phyloP scores from a whole-genome alignment of 805 yeast species.

The Wickerhamiella vanderwaltii region DNA sequence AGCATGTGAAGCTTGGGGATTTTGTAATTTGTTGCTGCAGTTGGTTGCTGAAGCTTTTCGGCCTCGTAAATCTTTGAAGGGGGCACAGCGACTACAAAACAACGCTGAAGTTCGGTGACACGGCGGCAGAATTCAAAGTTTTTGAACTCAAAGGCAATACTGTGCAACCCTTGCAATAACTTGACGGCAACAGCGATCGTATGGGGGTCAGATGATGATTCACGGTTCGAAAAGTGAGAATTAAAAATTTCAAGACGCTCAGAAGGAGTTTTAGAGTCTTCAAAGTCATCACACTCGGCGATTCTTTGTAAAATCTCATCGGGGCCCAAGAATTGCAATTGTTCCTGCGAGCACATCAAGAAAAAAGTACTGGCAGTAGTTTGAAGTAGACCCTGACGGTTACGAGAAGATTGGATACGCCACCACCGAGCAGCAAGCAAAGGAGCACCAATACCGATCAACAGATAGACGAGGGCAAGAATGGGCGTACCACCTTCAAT shows the following conservation, averaged over 20 bases:
- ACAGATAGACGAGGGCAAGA: conserved; percentile 47
- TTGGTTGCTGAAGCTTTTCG: conserved; percentile 55
- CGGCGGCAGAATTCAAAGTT: conserved; percentile 49
- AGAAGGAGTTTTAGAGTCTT: conserved; percentile 34
- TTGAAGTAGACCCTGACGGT: conserved; percentile 71
- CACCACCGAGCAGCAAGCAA: conserved; percentile 80
- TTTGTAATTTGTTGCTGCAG: conserved; percentile 35
- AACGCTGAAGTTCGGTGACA: conserved; percentile 55
- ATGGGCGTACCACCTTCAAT: conserved; percentile 72
- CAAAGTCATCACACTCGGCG: conserved; percentile 46
- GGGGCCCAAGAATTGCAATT: conserved; percentile 39
- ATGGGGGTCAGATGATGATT: conserved; percentile 34
- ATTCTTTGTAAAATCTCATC: conserved; percentile 41
- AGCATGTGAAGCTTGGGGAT: conserved; percentile 56
- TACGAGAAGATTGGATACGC: conserved; percentile 65
- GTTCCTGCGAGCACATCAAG: conserved; percentile 56
- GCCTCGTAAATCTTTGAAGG: conserved; percentile 38
- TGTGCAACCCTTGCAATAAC: conserved; percentile 59
- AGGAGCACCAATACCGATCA: conserved; percentile 74
- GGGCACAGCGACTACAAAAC: conserved; percentile 63
- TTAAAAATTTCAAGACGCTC: conserved; percentile 42
- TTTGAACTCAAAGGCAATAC: conserved; percentile 72
- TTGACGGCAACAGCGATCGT: conserved; percentile 53
- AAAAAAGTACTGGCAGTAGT: conserved; percentile 73
- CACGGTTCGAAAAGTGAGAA: conserved; percentile 46